Percentiles rank a stretch among this genome's conserved stretches.
Conservation (phyloP, 1,284 basidiomycete species). For the Schizophyllum amplum region DNA sequence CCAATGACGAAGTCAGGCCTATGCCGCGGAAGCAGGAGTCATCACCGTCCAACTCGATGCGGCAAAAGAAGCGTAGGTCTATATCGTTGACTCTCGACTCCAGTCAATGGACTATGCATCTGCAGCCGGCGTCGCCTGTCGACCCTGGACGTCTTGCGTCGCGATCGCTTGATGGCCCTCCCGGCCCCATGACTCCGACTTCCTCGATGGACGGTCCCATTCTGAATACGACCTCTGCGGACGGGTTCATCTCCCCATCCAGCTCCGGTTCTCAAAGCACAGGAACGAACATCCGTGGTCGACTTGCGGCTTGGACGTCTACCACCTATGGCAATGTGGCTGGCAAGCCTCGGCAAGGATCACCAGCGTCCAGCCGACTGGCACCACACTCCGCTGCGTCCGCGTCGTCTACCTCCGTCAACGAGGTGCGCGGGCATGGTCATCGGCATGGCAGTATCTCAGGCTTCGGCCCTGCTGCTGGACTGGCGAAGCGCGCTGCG, state of each 20-base stretch:
- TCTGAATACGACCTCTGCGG: constrained; percentile 31
- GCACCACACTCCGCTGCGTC: not conserved
- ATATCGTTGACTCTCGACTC: constrained; percentile 44
- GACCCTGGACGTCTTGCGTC: constrained; percentile 4
- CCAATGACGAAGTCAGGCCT: constrained; percentile 3
- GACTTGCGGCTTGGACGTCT: constrained; percentile 42
- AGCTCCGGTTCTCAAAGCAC: constrained; percentile 27
- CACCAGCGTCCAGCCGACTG: not conserved
- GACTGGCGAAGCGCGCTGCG: constrained; percentile 66
- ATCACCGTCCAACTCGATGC: constrained; percentile 16
- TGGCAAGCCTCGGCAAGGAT: not conserved
- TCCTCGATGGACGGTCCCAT: constrained; percentile 27
- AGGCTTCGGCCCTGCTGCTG: constrained; percentile 58
- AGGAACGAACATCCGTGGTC: constrained; percentile 37
- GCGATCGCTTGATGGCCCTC: not conserved
- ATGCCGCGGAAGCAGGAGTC: not conserved
- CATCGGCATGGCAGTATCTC: constrained; percentile 15
- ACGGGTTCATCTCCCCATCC: constrained; percentile 32
- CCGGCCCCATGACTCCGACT: constrained; percentile 18
- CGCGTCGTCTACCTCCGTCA: not conserved
- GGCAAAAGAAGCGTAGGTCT: constrained; percentile 47
- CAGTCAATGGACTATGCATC: constrained; percentile 7
- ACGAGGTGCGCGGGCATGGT: not conserved
- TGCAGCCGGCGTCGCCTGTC: constrained; percentile 3
- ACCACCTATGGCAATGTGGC: constrained; percentile 13